Conservation (phyloP, 331 rosid species). For the Quercus phellos region DNA sequence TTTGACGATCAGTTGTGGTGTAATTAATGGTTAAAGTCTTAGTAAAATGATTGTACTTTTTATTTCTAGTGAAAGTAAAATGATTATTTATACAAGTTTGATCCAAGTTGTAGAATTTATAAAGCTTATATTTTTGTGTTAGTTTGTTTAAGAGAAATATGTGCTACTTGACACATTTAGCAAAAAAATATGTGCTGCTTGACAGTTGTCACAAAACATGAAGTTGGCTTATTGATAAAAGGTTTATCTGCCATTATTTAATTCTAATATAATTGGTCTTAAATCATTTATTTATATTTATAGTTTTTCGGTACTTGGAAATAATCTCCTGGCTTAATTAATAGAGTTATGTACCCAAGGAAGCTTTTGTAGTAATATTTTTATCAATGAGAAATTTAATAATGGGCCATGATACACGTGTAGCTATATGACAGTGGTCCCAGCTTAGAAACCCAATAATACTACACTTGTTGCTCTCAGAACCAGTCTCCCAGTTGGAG, state of each 20-base stretch:
- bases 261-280: neutral
- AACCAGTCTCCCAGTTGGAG: neutral
- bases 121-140: too few relatives aligned
- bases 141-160: too few relatives aligned
- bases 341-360: neutral
- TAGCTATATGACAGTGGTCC: neutral
- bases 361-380: neutral
- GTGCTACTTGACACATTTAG: too few relatives aligned
- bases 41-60: too few relatives aligned
- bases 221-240: too few relatives aligned
- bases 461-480: neutral
- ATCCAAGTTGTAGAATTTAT: too few relatives aligned
- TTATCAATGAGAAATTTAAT: neutral
- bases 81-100: too few relatives aligned
- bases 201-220: too few relatives aligned
- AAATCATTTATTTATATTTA: neutral
- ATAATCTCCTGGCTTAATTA: neutral
- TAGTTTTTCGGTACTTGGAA: neutral
- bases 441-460: neutral
- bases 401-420: neutral
- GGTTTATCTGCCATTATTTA: neutral
- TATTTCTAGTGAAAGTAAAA: too few relatives aligned
- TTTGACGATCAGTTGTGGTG: too few relatives aligned
- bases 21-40: too few relatives aligned
- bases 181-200: too few relatives aligned